These are phyloP conservation scores for Aspergillus sojae DNA, from an alignment of 2,329 filamentous ascomycete genomes.

Conservation along the genomic window DNA sequence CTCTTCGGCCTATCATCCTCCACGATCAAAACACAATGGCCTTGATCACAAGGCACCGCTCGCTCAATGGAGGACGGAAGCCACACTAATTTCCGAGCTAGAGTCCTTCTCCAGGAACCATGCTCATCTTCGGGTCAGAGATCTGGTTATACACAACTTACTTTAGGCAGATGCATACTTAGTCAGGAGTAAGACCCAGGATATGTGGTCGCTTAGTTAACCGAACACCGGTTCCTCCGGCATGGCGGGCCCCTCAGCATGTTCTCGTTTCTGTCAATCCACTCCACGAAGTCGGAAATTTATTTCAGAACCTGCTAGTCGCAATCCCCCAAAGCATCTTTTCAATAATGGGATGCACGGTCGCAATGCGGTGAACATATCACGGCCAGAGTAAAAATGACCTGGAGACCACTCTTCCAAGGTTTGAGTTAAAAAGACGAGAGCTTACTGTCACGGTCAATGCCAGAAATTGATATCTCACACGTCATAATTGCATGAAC, in stretches of 20 bases:
- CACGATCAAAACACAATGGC: slow-evolving; percentile 13
- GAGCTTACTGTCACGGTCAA: slow-evolving; percentile 11
- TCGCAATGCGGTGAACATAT: slow-evolving; percentile 20
- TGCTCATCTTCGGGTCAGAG: neutral
- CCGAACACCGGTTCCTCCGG: slow-evolving; percentile 5
- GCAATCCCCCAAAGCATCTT: slow-evolving; percentile 11
- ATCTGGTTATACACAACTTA: slow-evolving; percentile 10
- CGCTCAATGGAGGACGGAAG: slow-evolving; percentile 13
- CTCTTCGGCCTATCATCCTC: slow-evolving; percentile 15
- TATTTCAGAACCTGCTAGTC: slow-evolving; percentile 5
- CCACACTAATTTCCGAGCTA: slow-evolving; percentile 13
- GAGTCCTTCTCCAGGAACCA: slow-evolving; percentile 12
- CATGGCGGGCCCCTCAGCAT: neutral
- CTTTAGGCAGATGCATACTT: neutral
- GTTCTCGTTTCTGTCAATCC: neutral
- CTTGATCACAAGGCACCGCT: slow-evolving; percentile 8
- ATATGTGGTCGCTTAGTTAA: neutral
- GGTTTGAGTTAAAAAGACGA: slow-evolving; percentile 12
- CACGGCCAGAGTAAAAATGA: slow-evolving; percentile 6
- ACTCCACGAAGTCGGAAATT: slow-evolving; percentile 11
- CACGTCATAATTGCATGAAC: slow-evolving; percentile 8
- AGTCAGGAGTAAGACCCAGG: neutral
- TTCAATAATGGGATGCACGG: slow-evolving; percentile 22
- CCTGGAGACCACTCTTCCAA: slow-evolving; percentile 7
- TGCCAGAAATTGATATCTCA: slow-evolving; percentile 20